These are phyloP conservation scores for Sclerotinia trifoliorum DNA, from an alignment of 2,329 filamentous ascomycete genomes.

Conservation along the genomic window DNA sequence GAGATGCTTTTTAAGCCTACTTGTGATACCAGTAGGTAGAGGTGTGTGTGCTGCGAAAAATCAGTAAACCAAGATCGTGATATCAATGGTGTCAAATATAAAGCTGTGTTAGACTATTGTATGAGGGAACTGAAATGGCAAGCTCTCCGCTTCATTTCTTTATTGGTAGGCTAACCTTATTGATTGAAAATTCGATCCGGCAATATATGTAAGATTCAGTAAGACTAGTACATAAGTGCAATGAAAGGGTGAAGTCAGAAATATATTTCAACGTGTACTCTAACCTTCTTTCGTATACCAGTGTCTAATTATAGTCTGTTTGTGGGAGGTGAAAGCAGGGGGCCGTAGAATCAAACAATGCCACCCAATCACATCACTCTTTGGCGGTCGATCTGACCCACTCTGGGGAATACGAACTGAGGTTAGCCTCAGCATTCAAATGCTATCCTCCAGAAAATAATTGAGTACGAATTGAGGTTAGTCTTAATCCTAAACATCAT, in stretches of 20 bases:
- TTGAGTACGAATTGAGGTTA: neutral
- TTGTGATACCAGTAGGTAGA: neutral
- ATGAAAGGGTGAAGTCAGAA: neutral
- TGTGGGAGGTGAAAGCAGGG: too few species aligned
- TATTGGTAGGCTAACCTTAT: neutral
- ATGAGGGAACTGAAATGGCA: neutral
- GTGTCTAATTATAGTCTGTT: neutral
- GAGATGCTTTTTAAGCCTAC: neutral
- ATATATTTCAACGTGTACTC: neutral
- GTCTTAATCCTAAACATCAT: neutral
- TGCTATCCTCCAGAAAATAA: neutral
- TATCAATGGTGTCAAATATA: neutral
- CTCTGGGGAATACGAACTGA: neutral
- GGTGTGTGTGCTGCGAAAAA: neutral
- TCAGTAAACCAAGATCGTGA: neutral
- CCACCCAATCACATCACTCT: neutral
- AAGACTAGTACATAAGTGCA: neutral
- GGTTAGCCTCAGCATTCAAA: neutral
- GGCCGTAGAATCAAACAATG: too few species aligned
- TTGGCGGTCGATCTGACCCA: neutral
- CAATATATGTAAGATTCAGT: neutral
- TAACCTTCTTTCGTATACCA: neutral
- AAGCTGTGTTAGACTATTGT: neutral
- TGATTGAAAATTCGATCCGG: neutral
- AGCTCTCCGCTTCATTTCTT: neutral